Evolutionary conservation across 2,329 filamentous ascomycete genomes (phyloP).

Genomic region (Thelonectria olida): DNA sequence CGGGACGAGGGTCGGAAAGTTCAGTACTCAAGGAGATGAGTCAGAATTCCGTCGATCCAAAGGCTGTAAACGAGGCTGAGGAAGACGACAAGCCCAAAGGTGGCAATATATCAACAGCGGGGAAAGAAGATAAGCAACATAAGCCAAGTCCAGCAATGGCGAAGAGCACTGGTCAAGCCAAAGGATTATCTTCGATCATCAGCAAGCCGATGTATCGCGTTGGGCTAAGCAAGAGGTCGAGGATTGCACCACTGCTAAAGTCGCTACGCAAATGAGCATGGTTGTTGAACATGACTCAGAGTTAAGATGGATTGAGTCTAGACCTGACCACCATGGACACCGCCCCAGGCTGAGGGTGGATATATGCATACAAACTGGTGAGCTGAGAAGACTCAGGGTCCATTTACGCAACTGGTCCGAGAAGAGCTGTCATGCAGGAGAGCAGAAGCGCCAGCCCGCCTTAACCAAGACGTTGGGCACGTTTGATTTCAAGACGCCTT

Average conservation of each 20-base stretch:
- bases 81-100: slow-evolving; percentile 7
- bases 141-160: slow-evolving; percentile 2
- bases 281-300: neutral
- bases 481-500: neutral
- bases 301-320: neutral
- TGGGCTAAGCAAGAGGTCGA: slow-evolving; percentile 59
- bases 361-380: neutral
- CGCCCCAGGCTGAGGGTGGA: neutral
- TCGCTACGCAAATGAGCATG: slow-evolving; percentile 52
- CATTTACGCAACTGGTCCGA: neutral
- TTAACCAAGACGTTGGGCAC: neutral
- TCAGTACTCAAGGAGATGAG: slow-evolving; percentile 23
- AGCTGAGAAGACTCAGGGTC: too few species aligned
- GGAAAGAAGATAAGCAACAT: slow-evolving; percentile 12
- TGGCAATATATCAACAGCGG: neutral
- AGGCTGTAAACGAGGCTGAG: slow-evolving; percentile 3
- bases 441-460: neutral
- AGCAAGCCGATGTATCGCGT: slow-evolving; percentile 58
- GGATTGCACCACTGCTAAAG: slow-evolving; percentile 63
- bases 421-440: neutral
- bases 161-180: slow-evolving; percentile 23
- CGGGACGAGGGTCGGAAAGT: neutral
- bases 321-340: neutral
- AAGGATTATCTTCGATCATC: slow-evolving; percentile 30
- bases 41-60: neutral